These are phyloP conservation scores for Quercus berberidifolia DNA, from an alignment of 306 rosid genomes.

Conservation along the genomic window DNA sequence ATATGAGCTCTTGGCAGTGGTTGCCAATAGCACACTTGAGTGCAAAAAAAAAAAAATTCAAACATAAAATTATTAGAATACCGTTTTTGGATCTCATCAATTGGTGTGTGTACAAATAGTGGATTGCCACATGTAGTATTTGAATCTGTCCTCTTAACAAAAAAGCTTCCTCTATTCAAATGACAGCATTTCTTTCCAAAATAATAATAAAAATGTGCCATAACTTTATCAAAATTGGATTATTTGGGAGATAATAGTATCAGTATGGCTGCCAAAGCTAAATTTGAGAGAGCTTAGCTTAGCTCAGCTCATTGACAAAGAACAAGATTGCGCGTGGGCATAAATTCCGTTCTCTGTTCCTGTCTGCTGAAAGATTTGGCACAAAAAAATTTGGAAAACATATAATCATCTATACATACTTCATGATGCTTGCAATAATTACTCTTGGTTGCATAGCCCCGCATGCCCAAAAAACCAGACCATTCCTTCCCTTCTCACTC, in stretches of 20 bases:
- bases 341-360: conserved; percentile 43
- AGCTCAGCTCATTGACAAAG: conserved; percentile 20
- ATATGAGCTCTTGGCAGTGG: too few species aligned
- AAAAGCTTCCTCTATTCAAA: too few species aligned
- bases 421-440: conserved; percentile 93
- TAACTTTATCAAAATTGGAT: too few species aligned
- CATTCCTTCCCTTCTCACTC: conserved; percentile 20
- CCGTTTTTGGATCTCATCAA: too few species aligned
- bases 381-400: conserved; percentile 35
- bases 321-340: conserved; percentile 47
- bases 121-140: too few species aligned
- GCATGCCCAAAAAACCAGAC: conserved; percentile 69
- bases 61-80: too few species aligned
- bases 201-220: too few species aligned
- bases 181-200: too few species aligned
- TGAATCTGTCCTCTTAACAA: too few species aligned
- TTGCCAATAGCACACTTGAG: too few species aligned
- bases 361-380: conserved; percentile 36
- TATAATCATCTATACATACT: conserved; percentile 64
- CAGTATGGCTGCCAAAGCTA: conserved; percentile 22
- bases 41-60: too few species aligned
- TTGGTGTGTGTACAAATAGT: too few species aligned
- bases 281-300: conserved; percentile 10
- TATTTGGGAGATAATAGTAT: not conserved
- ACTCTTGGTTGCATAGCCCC: conserved; percentile 93